Evolutionary conservation across 2,329 filamentous ascomycete genomes (phyloP), one percentile per base, ranked within the genome.

Genomic region (Mycocentrospora acerina): DNA sequence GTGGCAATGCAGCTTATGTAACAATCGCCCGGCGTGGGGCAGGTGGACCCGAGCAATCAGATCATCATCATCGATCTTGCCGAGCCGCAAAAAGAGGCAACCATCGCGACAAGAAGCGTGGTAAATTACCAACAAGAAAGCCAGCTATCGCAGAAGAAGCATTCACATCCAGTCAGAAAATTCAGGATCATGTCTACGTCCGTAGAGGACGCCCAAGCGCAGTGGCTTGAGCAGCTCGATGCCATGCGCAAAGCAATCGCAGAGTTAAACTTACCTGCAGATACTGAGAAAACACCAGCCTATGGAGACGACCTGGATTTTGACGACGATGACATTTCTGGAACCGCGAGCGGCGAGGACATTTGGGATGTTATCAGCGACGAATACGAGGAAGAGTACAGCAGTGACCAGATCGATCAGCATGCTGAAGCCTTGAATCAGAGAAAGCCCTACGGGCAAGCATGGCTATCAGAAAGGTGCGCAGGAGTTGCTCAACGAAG

Each of bases 291-390:
- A 29, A 60, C 69, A 26, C 71, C 72, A 31, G 62, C 71, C 32
- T 81, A 82, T 55, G 79, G 75, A 13, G 71, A 77, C 10, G 77
- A 82, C 37, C 69, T 83, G 24, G 74, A 83, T 29, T 69, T 83
- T 34, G 83, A 87, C 46, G 81, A 88, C 7, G 83, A 88, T 24
- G 77, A 81, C 31, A 70, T 79, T 15, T 78, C 77, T 3, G 78
- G 73, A 4, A 80, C 80, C 4, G 81, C 79, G 29, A 81, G 79
- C 13, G 80, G 81, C 4, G 86, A 91, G 42, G 90, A 96, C 68
- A 83, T 96, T 8, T 96, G 91, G 91, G 90, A 96, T 63, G 82
- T 94, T 42, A 88, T 95, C 59, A 89, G 84, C 42, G 85, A 90
- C 34, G 78, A 78, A 32, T 83, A 86, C 16, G 83, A 84, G 39